These are phyloP conservation scores for Mucor velutinosus DNA, from an alignment of 371 early-diverging fungal species.

Conservation along the genomic window DNA sequence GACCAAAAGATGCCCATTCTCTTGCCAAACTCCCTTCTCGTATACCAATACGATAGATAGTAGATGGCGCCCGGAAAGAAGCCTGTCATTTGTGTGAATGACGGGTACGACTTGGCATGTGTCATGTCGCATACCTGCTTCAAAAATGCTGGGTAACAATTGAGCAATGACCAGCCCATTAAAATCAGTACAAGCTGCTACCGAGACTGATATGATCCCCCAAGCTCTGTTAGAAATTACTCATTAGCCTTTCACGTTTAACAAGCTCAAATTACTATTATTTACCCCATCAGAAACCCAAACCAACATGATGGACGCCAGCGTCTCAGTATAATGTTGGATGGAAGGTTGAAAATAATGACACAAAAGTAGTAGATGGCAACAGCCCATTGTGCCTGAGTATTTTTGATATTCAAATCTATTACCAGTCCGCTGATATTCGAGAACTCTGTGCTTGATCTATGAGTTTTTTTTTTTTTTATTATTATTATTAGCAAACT, in stretches of 20 bases:
- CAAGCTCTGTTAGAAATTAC: constrained; percentile 16
- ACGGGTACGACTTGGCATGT: not conserved
- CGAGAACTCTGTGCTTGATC: constrained; percentile 37
- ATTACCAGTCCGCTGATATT: constrained; percentile 26
- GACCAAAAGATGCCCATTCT: constrained; percentile 43
- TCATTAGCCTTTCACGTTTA: not conserved
- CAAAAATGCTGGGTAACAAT: constrained; percentile 55
- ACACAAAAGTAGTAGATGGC: constrained; percentile 27
- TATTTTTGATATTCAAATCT: constrained; percentile 28
- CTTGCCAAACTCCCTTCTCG: constrained; percentile 32
- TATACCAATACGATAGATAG: constrained; percentile 39
- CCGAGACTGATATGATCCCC: constrained; percentile 31
- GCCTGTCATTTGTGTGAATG: not conserved
- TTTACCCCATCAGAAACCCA: constrained; percentile 31
- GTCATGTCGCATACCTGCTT: constrained; percentile 20
- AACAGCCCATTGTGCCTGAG: constrained; percentile 33
- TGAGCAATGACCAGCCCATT: constrained; percentile 52
- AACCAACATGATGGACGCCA: constrained; percentile 38
- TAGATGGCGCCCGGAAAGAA: constrained; percentile 38
- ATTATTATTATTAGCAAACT: constrained; percentile 21
- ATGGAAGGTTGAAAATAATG: constrained; percentile 36
- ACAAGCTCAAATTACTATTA: not conserved
- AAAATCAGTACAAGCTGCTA: constrained; percentile 31
- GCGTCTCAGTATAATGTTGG: constrained; percentile 37
- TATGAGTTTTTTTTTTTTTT: constrained; percentile 11